Percentiles rank a stretch among this genome's conserved stretches.
Evolutionary conservation across 129 eudicot genomes (phyloP).

Genomic region (Gnaphalium uliginosum): DNA sequence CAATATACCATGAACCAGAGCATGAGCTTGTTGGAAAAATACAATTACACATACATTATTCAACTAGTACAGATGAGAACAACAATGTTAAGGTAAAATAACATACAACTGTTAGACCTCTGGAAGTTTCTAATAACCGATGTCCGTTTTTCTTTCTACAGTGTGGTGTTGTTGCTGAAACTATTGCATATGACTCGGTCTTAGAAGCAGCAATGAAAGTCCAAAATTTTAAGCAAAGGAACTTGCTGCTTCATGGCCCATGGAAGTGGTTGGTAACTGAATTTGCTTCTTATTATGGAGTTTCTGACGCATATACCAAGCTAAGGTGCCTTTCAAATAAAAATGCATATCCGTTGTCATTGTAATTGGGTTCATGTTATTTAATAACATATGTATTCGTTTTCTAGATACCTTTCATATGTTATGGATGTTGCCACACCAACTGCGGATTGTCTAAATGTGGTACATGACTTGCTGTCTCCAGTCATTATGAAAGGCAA

Average conservation of each 20-base stretch:
- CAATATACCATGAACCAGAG: constrained; percentile 72
- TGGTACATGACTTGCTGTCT: constrained; percentile 68
- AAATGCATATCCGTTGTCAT: constrained; percentile 1
- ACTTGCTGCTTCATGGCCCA: constrained; percentile 59
- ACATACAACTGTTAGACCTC: neutral
- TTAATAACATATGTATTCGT: neutral
- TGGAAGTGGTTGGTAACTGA: constrained; percentile 83
- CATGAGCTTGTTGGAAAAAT: constrained; percentile 76
- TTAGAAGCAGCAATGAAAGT: constrained; percentile 80
- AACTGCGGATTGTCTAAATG: constrained; percentile 76
- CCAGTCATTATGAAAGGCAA: constrained; percentile 57
- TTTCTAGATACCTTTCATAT: constrained; percentile 74
- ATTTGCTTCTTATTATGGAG: constrained; percentile 75
- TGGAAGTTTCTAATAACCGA: constrained; percentile 3
- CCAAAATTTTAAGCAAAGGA: constrained; percentile 65
- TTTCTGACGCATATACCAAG: constrained; percentile 79
- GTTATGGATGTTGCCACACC: constrained; percentile 96
- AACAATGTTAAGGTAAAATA: constrained; percentile 59
- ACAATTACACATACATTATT: constrained; percentile 55
- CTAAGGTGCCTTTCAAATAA: constrained; percentile 48
- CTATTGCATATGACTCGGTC: constrained; percentile 78
- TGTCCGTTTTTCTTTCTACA: constrained; percentile 21
- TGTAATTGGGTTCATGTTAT: neutral
- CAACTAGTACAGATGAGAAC: constrained; percentile 59
- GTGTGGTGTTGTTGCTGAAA: constrained; percentile 84